These are phyloP conservation scores for Stereum hirsutum DNA, from an alignment of 1,284 basidiomycete genomes.

Conservation along the genomic window DNA sequence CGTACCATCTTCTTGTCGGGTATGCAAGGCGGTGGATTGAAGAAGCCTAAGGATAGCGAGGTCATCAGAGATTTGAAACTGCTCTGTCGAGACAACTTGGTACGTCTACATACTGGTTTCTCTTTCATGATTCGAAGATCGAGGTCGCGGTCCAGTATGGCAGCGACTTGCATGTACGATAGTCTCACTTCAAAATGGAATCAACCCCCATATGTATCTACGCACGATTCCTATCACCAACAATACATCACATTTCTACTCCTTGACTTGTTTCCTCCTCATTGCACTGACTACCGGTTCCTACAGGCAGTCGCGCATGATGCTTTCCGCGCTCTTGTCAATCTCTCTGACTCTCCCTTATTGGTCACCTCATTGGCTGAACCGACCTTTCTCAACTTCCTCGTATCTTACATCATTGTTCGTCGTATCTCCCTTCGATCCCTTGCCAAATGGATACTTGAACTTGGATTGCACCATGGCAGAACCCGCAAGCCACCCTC, in stretches of 20 bases:
- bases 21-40: slow-evolving; percentile 43
- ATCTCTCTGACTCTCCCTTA: slow-evolving; percentile 81
- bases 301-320: slow-evolving; percentile 87
- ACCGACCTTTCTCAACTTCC: slow-evolving; percentile 68
- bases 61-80: slow-evolving; percentile 72
- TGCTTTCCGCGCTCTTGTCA: slow-evolving; percentile 90
- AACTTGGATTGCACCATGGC: not conserved
- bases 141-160: no score
- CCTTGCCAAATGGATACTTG: no score
- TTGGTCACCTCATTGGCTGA: slow-evolving; percentile 70
- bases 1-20: slow-evolving; percentile 69
- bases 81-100: slow-evolving; percentile 81
- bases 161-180: no score
- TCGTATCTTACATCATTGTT: slow-evolving; percentile 89
- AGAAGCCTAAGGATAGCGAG: slow-evolving; percentile 56
- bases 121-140: no score
- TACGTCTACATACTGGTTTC: slow-evolving; percentile 27
- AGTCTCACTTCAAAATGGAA: no score
- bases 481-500: slow-evolving; percentile 86
- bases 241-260: no score
- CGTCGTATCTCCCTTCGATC: slow-evolving; percentile 21
- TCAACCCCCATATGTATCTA: no score
- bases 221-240: no score
- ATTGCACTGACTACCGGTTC: slow-evolving; percentile 4
- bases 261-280: not conserved